Evolutionary conservation across 1,139 yeast genomes (phyloP), one percentile per base, ranked within the genome.

Genomic region (Suhomyces guaymorum): DNA sequence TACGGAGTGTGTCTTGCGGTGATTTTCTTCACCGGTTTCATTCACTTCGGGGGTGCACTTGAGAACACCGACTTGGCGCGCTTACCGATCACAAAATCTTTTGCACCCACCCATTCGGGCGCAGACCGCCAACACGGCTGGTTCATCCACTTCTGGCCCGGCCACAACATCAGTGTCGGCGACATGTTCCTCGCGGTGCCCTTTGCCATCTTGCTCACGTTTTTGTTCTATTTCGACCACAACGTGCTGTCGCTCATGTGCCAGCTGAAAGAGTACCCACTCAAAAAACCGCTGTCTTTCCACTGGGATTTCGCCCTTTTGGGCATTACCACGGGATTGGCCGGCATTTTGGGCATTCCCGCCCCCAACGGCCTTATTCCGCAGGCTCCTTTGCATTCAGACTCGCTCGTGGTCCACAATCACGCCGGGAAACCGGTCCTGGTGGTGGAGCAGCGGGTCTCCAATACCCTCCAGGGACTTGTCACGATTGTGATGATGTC

Each of bases 311-410:
- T 90, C 54, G 75, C 85, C 28, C 63, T 92, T 21, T 66, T 92
- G 22, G 97, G 97, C 0, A 53, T 87, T 9, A 84, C 92, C 4
- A 92, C 97, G 0, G 95, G 96, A 0, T 56, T 90, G 2, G 72
- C 96, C 3, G 97, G 97, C 0, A 59, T 90, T 1, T 54, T 92
- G 9, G 98, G 98, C 0, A 71, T 92, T 2, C 98, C 97, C 0
- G 89, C 97, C 2, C 97, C 97, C 0, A 92, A 92, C 59, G 98
- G 98, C 0, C 66, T 92, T 24, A 90, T 92, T 26, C 98, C 98
- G 0, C 98, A 92, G 57, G 97, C 97, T 0, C 98, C 97, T 0
- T 59, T 92, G 27, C 98, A 92, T 52, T 89, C 97, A 0, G 76
- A 73, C 35, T 80, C 96, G 0, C 61, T 92, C 23, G 78, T 88